Conservation (phyloP, 345 rosid genomes). For the Litchi chinensis region DNA sequence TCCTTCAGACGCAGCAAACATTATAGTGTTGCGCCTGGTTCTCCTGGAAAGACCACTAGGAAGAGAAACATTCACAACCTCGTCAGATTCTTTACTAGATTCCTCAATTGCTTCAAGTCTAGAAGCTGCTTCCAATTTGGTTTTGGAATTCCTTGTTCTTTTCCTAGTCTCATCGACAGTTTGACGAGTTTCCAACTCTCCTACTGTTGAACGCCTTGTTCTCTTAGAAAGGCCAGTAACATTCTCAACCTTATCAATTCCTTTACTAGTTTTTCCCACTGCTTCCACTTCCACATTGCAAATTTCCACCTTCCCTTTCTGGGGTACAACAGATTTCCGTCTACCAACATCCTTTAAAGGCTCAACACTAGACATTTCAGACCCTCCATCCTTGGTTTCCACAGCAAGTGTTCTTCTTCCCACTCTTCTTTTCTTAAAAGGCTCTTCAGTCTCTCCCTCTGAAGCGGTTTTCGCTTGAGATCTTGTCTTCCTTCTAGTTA, state of each 20-base stretch:
- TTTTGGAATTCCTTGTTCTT: not conserved
- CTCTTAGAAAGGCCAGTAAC: constrained; percentile 22
- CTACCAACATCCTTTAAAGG: constrained; percentile 9
- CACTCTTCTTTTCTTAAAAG: constrained; percentile 11
- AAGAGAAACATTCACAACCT: constrained; percentile 1
- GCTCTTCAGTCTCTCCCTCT: constrained; percentile 13
- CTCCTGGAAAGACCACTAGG: constrained; percentile 23
- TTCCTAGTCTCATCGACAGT: not conserved
- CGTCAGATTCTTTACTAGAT: constrained; percentile 15
- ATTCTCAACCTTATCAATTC: constrained; percentile 15
- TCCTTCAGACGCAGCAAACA: constrained; percentile 15
- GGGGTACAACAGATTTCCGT: constrained; percentile 22
- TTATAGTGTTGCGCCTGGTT: constrained; percentile 31
- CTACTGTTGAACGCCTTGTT: constrained; percentile 20
- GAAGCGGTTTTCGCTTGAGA: constrained; percentile 11
- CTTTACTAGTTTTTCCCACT: constrained; percentile 14
- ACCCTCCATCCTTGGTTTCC: constrained; percentile 10
- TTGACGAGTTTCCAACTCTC: not conserved
- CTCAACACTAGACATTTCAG: constrained; percentile 4
- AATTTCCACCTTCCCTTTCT: constrained; percentile 17
- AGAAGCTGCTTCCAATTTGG: constrained; percentile 11
- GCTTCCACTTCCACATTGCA: constrained; percentile 23
- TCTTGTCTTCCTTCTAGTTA: constrained; percentile 17
- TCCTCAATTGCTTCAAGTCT: constrained; percentile 23
- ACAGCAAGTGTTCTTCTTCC: not conserved